These are phyloP conservation scores for Ganoderma resinaceum DNA, from an alignment of 1,284 basidiomycete species.

Conservation along the genomic window DNA sequence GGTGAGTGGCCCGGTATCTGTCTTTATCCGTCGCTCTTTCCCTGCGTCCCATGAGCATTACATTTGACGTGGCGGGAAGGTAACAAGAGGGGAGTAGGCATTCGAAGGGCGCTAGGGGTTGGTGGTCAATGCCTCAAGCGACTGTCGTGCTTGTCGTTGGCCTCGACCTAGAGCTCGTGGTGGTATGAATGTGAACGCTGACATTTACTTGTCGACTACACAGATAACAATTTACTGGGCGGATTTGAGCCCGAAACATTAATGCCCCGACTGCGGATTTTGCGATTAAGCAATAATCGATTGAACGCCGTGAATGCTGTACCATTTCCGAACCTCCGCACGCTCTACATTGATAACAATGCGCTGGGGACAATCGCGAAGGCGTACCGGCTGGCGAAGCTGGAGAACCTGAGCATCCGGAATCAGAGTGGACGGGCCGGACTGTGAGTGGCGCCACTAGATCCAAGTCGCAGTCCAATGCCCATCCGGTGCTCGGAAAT, in stretches of 20 bases:
- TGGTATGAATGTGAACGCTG: constrained; percentile 11
- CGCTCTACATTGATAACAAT: constrained; percentile 94
- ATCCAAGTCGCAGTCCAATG: background rate
- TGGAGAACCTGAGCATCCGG: constrained; percentile 92
- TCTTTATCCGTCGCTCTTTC: background rate
- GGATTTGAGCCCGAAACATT: constrained; percentile 56
- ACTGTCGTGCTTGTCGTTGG: constrained; percentile 15
- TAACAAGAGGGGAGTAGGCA: background rate
- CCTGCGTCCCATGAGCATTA: background rate
- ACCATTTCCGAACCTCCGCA: constrained; percentile 79
- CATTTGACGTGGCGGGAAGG: background rate
- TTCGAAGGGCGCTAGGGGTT: constrained; percentile 9
- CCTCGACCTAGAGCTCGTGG: background rate
- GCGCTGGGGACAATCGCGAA: constrained; percentile 62
- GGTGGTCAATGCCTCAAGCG: constrained; percentile 25
- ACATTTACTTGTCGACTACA: constrained; percentile 13
- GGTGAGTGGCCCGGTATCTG: constrained; percentile 57
- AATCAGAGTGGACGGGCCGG: constrained; percentile 79
- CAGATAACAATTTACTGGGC: constrained; percentile 79
- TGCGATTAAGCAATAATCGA: constrained; percentile 87
- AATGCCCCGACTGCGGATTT: constrained; percentile 80
- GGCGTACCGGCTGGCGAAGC: constrained; percentile 63
- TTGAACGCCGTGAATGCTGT: constrained; percentile 75
- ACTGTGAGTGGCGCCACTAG: constrained; percentile 61
- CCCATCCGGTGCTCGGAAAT: background rate